A percentile compares a stretch with the other conserved stretches of the same genome.
Conservation (phyloP, 441 rosid genomes). For the Erysimum cheiri region DNA sequence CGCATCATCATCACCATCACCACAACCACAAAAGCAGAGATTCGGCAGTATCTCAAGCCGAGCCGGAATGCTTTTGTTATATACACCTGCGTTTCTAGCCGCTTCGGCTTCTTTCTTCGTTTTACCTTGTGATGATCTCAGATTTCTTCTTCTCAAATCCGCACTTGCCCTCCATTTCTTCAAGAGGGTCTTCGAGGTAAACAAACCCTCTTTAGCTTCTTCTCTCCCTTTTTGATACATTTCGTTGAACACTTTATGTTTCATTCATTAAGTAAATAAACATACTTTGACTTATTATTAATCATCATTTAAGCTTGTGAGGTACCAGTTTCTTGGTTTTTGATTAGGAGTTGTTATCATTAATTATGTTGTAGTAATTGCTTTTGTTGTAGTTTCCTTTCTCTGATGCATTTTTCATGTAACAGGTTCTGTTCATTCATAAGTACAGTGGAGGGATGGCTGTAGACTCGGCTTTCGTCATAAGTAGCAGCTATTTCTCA, state of each 20-base stretch:
- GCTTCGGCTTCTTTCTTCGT: slow-evolving; percentile 56
- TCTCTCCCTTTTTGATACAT: background rate
- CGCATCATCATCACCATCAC: slow-evolving; percentile 21
- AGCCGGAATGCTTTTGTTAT: slow-evolving; percentile 67
- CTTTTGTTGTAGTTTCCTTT: background rate
- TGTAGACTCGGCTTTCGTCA: slow-evolving; percentile 44
- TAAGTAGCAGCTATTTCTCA: slow-evolving; percentile 51
- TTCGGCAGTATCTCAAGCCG: slow-evolving; percentile 49
- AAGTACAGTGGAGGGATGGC: slow-evolving; percentile 64
- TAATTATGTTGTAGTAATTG: background rate
- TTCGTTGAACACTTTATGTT: slow-evolving; percentile 46
- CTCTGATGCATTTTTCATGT: slow-evolving; percentile 8
- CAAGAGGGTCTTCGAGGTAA: slow-evolving; percentile 79
- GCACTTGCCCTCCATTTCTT: slow-evolving; percentile 75
- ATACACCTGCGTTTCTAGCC: slow-evolving; percentile 65
- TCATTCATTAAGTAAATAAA: slow-evolving; percentile 40
- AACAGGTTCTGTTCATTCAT: slow-evolving; percentile 69
- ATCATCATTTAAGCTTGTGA: background rate
- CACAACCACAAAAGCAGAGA: background rate
- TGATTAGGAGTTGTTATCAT: background rate
- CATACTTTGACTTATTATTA: background rate
- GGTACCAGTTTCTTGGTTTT: background rate
- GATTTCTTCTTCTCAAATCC: slow-evolving; percentile 59
- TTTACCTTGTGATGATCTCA: slow-evolving; percentile 53
- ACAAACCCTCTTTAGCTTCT: background rate